phyloP scores from a whole-genome alignment of 106 monocot species.

The Dactylorhiza incarnata region DNA sequence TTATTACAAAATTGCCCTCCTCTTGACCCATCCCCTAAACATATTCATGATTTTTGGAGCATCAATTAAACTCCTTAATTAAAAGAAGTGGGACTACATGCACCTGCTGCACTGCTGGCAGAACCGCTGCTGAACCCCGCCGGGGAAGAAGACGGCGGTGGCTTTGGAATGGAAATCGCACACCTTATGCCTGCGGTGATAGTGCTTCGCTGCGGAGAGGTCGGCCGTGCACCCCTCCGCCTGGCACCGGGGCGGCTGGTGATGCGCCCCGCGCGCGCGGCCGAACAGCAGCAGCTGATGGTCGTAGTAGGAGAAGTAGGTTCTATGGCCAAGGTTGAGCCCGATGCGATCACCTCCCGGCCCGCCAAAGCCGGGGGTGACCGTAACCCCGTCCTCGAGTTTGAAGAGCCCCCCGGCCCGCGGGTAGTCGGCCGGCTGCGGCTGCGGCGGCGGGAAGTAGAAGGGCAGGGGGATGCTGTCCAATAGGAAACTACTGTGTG shows the following conservation, averaged over 20 bases:
- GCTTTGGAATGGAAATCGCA: constrained; percentile 47
- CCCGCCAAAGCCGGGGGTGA: neutral
- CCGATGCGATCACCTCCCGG: constrained; percentile 10
- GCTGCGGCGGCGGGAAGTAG: neutral
- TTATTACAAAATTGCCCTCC: no score
- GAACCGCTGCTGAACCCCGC: constrained; percentile 23
- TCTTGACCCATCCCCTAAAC: no score
- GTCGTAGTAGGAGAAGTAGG: constrained; percentile 32
- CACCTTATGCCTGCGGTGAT: constrained; percentile 40
- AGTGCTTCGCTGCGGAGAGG: constrained; percentile 32
- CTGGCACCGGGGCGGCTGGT: constrained; percentile 23
- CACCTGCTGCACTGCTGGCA: constrained; percentile 56
- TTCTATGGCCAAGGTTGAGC: constrained; percentile 33
- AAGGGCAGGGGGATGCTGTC: neutral
- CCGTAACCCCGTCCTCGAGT: neutral
- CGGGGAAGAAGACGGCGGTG: constrained; percentile 16
- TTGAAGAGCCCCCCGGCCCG: neutral
- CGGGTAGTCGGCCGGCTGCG: neutral
- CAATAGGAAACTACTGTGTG: neutral
- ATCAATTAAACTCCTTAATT: neutral
- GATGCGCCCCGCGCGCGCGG: neutral
- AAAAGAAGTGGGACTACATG: neutral
- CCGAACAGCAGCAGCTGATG: neutral
- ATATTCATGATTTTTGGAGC: no score
- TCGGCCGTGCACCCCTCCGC: constrained; percentile 36